Percentiles rank a stretch among this genome's conserved stretches.
Conservation (phyloP, 176 grass and related monocot species). For the Raddia distichophylla region DNA sequence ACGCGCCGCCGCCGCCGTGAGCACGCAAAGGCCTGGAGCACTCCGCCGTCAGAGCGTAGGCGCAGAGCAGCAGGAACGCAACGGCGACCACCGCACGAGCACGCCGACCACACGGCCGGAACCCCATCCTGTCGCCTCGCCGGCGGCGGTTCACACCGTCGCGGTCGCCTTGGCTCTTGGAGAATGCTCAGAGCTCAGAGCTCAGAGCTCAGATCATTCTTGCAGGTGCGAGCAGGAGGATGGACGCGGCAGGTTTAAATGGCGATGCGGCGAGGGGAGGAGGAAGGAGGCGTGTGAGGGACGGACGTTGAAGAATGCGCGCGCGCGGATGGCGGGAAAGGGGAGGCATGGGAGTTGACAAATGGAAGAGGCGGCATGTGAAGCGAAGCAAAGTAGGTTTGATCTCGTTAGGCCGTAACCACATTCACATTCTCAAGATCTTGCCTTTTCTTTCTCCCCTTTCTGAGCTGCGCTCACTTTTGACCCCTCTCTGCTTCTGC, state of each 20-base stretch:
- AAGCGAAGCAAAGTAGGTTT: conserved; percentile 34
- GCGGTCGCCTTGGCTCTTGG: background rate
- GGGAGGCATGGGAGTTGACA: conserved; percentile 35
- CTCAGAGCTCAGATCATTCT: background rate
- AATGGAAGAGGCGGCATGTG: background rate
- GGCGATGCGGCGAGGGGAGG: background rate
- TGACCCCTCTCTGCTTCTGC: too few species aligned
- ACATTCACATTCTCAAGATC: conserved; percentile 49
- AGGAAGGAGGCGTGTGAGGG: conserved; percentile 46
- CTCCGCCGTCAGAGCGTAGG: conserved; percentile 42
- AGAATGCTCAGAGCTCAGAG: background rate
- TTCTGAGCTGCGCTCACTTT: too few species aligned
- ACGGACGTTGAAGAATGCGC: conserved; percentile 54
- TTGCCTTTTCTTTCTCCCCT: background rate
- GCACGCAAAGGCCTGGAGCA: conserved; percentile 55
- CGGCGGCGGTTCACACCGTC: background rate
- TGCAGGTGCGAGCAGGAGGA: background rate
- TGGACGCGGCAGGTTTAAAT: conserved; percentile 37
- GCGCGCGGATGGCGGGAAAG: conserved; percentile 1
- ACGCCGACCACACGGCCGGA: background rate
- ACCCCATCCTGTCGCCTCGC: conserved; percentile 18
- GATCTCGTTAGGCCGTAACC: conserved; percentile 56
- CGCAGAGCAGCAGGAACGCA: conserved; percentile 53
- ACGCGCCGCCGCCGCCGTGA: background rate
- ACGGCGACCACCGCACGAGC: background rate